phyloP scores from a whole-genome alignment of 148 eudicot species.

The Vaccinium myrtillus region DNA sequence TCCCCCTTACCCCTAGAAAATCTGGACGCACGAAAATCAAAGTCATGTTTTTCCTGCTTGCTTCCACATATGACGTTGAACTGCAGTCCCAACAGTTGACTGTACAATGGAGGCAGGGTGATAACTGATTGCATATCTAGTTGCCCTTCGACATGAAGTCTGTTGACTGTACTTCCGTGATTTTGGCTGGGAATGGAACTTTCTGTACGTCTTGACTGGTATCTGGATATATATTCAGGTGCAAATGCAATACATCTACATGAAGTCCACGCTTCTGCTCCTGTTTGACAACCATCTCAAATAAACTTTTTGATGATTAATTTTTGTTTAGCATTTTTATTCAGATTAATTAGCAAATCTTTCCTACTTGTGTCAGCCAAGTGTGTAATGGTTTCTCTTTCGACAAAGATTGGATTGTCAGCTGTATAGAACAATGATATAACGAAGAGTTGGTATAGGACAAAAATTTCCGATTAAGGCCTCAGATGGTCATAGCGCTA shows the following conservation, averaged over 20 bases:
- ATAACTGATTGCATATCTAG: not conserved
- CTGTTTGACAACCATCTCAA: not conserved
- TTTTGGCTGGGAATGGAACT: conserved; percentile 1
- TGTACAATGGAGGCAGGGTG: not conserved
- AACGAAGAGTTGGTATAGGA: not conserved
- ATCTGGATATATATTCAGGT: not conserved
- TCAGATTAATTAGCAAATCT: not conserved
- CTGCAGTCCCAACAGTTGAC: not conserved
- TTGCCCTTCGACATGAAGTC: not conserved
- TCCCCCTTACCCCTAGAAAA: not conserved
- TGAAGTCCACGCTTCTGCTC: not conserved
- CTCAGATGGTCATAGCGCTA: not conserved
- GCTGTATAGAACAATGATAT: not conserved
- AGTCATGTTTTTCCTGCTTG: not conserved
- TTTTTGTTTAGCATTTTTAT: not conserved
- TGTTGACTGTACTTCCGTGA: not conserved
- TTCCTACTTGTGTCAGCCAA: not conserved
- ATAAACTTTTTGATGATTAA: not conserved
- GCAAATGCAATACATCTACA: not conserved
- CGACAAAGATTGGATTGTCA: not conserved
- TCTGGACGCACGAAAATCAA: not conserved
- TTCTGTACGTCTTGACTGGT: not conserved
- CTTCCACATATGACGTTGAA: not conserved
- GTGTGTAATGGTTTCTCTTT: not conserved
- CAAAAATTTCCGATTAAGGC: not conserved